These are phyloP conservation scores for Jackrogersella multiformis DNA, from an alignment of 495 filamentous ascomycete species.

Conservation along the genomic window DNA sequence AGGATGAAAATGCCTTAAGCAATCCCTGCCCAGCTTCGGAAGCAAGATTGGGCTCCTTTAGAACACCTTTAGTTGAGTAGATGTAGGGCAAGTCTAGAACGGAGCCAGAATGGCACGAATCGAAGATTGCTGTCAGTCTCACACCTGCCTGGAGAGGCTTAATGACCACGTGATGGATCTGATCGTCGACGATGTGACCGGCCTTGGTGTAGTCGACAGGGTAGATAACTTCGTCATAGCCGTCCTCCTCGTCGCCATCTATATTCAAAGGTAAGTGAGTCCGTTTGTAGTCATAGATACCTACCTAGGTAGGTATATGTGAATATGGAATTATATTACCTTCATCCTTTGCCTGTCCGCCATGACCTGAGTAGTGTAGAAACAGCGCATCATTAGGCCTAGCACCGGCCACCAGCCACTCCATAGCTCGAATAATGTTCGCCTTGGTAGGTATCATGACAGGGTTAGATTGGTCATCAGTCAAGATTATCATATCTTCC, in stretches of 20 bases:
- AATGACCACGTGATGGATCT: slow-evolving; percentile 93
- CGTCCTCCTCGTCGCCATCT: slow-evolving; percentile 83
- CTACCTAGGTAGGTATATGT: too few relatives aligned
- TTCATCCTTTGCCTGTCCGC: slow-evolving; percentile 56
- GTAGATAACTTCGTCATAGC: slow-evolving; percentile 96
- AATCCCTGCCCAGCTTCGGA: slow-evolving; percentile 95
- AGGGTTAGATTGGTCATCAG: slow-evolving; percentile 57
- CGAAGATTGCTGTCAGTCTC: slow-evolving; percentile 94
- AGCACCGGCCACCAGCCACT: slow-evolving; percentile 58
- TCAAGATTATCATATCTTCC: slow-evolving; percentile 63
- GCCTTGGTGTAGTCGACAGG: slow-evolving; percentile 89
- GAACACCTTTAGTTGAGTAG: slow-evolving; percentile 92
- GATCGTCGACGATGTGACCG: slow-evolving; percentile 95
- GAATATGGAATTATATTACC: slow-evolving; percentile 4
- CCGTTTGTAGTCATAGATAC: neutral
- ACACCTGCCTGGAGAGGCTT: slow-evolving; percentile 82
- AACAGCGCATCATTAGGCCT: slow-evolving; percentile 61
- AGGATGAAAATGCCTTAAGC: slow-evolving; percentile 82
- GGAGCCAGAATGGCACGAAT: slow-evolving; percentile 96
- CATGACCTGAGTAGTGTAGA: slow-evolving; percentile 69
- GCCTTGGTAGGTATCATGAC: slow-evolving; percentile 57
- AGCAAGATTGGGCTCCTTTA: slow-evolving; percentile 97
- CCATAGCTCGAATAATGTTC: slow-evolving; percentile 60
- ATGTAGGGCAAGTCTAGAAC: slow-evolving; percentile 96
- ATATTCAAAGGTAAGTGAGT: neutral